These are phyloP conservation scores for Ambrosia trifida DNA, from an alignment of 129 eudicot species.

Conservation along the genomic window DNA sequence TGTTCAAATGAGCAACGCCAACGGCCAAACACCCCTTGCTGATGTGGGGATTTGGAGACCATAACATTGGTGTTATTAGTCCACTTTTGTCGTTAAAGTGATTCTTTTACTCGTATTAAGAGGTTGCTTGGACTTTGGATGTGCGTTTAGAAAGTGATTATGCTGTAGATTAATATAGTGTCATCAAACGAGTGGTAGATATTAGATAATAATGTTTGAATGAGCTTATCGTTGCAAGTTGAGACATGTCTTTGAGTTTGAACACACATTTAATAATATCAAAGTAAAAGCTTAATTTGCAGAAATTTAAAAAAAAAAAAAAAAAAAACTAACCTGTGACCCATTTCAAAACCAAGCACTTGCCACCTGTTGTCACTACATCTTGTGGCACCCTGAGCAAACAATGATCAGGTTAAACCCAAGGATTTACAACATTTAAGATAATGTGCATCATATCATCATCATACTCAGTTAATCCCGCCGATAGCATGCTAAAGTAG, in stretches of 20 bases:
- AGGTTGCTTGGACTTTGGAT: background rate
- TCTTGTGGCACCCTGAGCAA: constrained; percentile 84
- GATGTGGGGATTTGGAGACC: background rate
- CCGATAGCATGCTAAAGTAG: too few species aligned
- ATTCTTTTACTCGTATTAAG: background rate
- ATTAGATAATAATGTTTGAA: background rate
- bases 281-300: background rate
- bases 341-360: constrained; percentile 76
- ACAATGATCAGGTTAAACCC: background rate
- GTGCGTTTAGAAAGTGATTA: background rate
- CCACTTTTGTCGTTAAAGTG: background rate
- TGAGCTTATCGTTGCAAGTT: background rate
- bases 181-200: background rate
- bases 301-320: too few species aligned
- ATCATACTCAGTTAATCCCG: too few species aligned
- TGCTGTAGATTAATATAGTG: background rate
- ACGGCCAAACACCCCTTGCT: constrained; percentile 1
- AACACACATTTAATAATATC: background rate
- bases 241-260: too few species aligned
- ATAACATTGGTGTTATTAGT: background rate
- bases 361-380: constrained; percentile 82
- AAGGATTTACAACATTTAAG: background rate
- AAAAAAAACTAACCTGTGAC: constrained; percentile 58
- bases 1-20: background rate
- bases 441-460: background rate